These are phyloP conservation scores for Xanthoconium stramineum DNA, from an alignment of 768 basidiomycete genomes.

Conservation along the genomic window DNA sequence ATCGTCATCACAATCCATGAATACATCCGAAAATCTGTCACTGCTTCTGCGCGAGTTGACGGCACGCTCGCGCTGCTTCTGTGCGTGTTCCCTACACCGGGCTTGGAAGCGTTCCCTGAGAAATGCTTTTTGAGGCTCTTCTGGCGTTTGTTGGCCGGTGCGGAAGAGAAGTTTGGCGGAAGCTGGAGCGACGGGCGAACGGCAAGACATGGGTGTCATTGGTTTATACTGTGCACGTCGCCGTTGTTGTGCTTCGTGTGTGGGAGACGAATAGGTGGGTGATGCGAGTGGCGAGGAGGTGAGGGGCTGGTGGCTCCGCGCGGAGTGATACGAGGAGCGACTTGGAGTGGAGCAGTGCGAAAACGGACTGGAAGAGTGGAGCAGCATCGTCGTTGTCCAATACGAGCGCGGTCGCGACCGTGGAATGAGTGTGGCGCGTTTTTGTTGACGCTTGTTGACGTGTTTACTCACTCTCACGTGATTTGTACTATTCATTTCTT, in stretches of 20 bases:
- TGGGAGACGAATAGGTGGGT: constrained; percentile 44
- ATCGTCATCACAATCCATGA: constrained; percentile 51
- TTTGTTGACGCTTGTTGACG: constrained; percentile 26
- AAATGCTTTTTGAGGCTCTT: constrained; percentile 52
- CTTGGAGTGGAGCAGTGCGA: constrained; percentile 38
- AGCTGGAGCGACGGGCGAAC: constrained; percentile 7
- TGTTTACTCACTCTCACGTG: constrained; percentile 17
- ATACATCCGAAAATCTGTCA: constrained; percentile 45
- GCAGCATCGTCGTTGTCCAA: constrained; percentile 8
- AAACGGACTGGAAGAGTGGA: constrained; percentile 31
- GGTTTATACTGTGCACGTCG: constrained; percentile 58
- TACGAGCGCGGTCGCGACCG: constrained; percentile 1
- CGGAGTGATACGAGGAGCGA: constrained; percentile 28
- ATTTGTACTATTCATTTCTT: neutral
- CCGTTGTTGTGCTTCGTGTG: constrained; percentile 42
- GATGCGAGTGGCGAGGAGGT: constrained; percentile 55
- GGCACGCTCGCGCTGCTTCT: constrained; percentile 50
- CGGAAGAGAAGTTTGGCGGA: constrained; percentile 17
- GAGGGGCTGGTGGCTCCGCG: constrained; percentile 33
- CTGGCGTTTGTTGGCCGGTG: constrained; percentile 20
- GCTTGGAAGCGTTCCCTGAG: constrained; percentile 59
- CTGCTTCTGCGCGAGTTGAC: constrained; percentile 41
- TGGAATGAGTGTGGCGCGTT: constrained; percentile 14
- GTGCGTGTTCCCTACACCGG: constrained; percentile 60
- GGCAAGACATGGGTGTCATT: constrained; percentile 25